phyloP scores from a whole-genome alignment of 805 yeast species.

The Wickerhamiella domercqiae region DNA sequence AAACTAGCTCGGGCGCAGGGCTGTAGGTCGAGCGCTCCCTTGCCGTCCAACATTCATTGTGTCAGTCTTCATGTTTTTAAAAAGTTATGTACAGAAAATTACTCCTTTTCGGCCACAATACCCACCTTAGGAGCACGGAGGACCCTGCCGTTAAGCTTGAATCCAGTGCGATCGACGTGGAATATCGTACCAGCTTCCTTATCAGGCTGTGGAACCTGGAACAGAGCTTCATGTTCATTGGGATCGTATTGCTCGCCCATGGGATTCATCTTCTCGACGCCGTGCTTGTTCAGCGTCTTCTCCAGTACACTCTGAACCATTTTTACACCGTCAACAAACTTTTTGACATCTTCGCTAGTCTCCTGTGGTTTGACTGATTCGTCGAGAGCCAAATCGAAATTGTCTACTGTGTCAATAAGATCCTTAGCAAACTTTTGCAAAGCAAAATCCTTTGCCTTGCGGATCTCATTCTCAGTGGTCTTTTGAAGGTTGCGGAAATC shows the following conservation, averaged over 20 bases:
- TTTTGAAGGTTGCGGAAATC: constrained; percentile 89
- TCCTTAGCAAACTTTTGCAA: constrained; percentile 85
- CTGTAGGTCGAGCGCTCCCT: too few relatives aligned
- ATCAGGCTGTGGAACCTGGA: constrained; percentile 72
- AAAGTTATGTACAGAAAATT: constrained; percentile 7
- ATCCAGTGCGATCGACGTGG: constrained; percentile 86
- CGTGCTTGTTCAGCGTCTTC: constrained; percentile 67
- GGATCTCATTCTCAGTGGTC: constrained; percentile 71
- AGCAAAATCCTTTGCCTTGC: constrained; percentile 80
- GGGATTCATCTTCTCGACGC: constrained; percentile 68
- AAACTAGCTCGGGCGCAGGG: too few relatives aligned
- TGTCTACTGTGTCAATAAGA: constrained; percentile 75
- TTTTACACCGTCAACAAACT: constrained; percentile 70
- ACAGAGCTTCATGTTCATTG: constrained; percentile 82
- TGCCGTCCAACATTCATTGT: too few relatives aligned
- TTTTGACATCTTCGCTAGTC: constrained; percentile 43
- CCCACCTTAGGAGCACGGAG: constrained; percentile 95
- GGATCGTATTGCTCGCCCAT: constrained; percentile 79
- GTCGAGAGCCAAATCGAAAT: constrained; percentile 75
- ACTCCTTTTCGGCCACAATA: constrained; percentile 49
- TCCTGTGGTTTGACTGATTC: constrained; percentile 30
- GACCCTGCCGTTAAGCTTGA: constrained; percentile 70
- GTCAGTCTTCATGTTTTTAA: background rate
- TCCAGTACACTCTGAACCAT: constrained; percentile 82
- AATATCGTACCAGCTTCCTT: constrained; percentile 87